A percentile compares a stretch with the other conserved stretches of the same genome.
Evolutionary conservation across 768 basidiomycete species (phyloP).

Genomic region (Phlegmacium glaucopus): DNA sequence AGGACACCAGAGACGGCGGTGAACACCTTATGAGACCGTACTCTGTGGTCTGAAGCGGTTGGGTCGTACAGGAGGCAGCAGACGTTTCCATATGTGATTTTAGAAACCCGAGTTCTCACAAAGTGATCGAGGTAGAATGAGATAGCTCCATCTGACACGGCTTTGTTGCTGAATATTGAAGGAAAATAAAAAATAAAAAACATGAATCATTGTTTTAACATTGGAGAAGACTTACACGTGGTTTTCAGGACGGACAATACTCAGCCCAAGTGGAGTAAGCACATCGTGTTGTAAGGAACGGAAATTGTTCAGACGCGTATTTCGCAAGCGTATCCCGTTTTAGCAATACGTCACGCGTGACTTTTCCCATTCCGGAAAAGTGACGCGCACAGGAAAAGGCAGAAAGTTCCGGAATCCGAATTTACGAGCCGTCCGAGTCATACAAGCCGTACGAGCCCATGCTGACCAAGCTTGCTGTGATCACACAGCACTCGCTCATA

Average conservation of each 20-base stretch:
- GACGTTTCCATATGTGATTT: slow-evolving; percentile 44
- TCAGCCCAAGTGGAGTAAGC: slow-evolving; percentile 35
- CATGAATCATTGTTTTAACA: not conserved
- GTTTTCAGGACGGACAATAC: slow-evolving; percentile 47
- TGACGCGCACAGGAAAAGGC: too few species aligned
- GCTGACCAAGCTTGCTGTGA: too few species aligned
- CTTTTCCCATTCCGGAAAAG: too few species aligned
- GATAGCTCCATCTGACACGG: slow-evolving; percentile 50
- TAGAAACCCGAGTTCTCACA: slow-evolving; percentile 45
- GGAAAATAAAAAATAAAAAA: not conserved
- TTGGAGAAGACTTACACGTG: slow-evolving; percentile 40
- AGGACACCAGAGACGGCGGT: slow-evolving; percentile 34
- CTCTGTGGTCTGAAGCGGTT: slow-evolving; percentile 36
- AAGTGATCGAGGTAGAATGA: slow-evolving; percentile 44
- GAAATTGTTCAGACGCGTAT: too few species aligned
- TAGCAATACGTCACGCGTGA: too few species aligned
- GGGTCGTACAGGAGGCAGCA: slow-evolving; percentile 33
- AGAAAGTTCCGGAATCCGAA: too few species aligned
- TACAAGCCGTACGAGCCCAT: too few species aligned
- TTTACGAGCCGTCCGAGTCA: too few species aligned
- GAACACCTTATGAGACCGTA: slow-evolving; percentile 28
- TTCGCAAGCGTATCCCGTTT: too few species aligned
- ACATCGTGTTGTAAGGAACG: too few species aligned
- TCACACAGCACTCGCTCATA: too few species aligned
- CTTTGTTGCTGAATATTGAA: slow-evolving; percentile 31